These are phyloP conservation scores for Verticillium albo-atrum DNA, from an alignment of 2,329 filamentous ascomycete species.

Conservation along the genomic window DNA sequence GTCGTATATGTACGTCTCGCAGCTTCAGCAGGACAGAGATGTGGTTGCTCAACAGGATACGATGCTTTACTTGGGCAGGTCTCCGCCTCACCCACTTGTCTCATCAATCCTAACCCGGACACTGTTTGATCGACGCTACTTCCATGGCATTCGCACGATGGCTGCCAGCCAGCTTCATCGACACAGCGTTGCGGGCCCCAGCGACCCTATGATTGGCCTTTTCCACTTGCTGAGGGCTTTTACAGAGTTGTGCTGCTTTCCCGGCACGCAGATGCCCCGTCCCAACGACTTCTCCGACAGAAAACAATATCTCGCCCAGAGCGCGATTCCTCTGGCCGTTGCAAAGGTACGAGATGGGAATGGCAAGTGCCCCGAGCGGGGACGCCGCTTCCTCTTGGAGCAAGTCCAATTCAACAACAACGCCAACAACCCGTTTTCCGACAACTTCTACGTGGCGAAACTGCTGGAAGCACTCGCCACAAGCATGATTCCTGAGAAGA, in stretches of 20 bases:
- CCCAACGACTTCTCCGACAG: conserved; percentile 92
- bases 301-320: conserved; percentile 78
- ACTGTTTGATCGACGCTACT: conserved; percentile 87
- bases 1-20: conserved; percentile 96
- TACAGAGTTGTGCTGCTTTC: conserved; percentile 81
- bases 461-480: conserved; percentile 63
- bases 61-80: conserved; percentile 66
- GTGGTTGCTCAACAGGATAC: conserved; percentile 82
- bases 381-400: conserved; percentile 81
- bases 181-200: conserved; percentile 56
- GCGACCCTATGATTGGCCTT: conserved; percentile 72
- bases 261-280: conserved; percentile 70
- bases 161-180: conserved; percentile 75
- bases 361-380: conserved; percentile 72
- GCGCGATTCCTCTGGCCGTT: conserved; percentile 77
- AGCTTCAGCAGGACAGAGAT: conserved; percentile 94
- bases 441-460: conserved; percentile 81
- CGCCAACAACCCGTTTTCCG: conserved; percentile 80
- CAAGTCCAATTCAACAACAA: conserved; percentile 95
- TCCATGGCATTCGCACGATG: conserved; percentile 84
- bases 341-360: conserved; percentile 69
- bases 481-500: conserved; percentile 48
- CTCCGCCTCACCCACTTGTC: conserved; percentile 71
- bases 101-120: conserved; percentile 88
- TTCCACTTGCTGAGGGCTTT: conserved; percentile 83